phyloP scores from a whole-genome alignment of 148 eudicot species.

The Vaccinium myrtillus region DNA sequence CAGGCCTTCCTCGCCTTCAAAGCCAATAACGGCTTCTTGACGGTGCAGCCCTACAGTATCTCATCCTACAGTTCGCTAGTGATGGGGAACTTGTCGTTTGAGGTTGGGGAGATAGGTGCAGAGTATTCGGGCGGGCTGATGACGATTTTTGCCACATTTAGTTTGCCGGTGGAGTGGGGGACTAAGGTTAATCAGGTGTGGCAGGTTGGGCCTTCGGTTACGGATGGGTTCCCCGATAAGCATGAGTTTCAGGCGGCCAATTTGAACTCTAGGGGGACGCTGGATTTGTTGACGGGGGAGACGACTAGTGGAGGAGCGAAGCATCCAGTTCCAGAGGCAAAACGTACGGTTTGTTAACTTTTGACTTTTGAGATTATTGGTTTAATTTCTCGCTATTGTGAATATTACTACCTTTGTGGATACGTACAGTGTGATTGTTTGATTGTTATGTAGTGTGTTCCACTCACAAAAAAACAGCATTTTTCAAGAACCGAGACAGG shows the following conservation, averaged over 20 bases:
- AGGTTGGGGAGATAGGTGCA: slow-evolving; percentile 24
- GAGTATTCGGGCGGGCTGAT: slow-evolving; percentile 31
- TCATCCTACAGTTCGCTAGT: slow-evolving; percentile 19
- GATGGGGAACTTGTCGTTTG: slow-evolving; percentile 23
- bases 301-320: slow-evolving; percentile 25
- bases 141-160: slow-evolving; percentile 43
- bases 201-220: slow-evolving; percentile 65
- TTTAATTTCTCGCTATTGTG: not conserved
- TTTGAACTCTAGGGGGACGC: slow-evolving; percentile 39
- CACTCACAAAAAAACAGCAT: too few species aligned
- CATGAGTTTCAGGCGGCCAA: slow-evolving; percentile 56
- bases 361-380: not conserved
- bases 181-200: slow-evolving; percentile 47
- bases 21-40: slow-evolving; percentile 35
- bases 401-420: too few species aligned
- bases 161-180: slow-evolving; percentile 19
- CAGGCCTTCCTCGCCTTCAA: slow-evolving; percentile 57
- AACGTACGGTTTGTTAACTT: slow-evolving; percentile 53
- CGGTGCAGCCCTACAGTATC: slow-evolving; percentile 39
- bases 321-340: slow-evolving; percentile 35
- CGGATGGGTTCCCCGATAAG: slow-evolving; percentile 37
- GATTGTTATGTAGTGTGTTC: too few species aligned
- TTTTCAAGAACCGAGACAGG: too few species aligned
- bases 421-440: too few species aligned
- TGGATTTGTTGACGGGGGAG: slow-evolving; percentile 52